phyloP scores from a whole-genome alignment of 1,284 basidiomycete genomes.

The Cystobasidium sp. region DNA sequence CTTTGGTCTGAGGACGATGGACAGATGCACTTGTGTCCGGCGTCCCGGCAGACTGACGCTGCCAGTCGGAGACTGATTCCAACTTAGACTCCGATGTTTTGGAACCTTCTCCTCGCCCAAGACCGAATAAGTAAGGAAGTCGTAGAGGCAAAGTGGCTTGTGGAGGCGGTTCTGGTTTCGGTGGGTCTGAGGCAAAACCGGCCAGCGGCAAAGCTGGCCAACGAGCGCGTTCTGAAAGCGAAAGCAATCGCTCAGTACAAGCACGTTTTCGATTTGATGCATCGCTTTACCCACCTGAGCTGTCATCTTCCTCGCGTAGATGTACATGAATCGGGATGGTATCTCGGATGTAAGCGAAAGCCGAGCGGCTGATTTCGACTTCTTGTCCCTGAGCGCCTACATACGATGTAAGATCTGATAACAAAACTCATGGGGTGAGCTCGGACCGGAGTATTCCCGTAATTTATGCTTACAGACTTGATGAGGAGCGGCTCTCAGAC shows the following conservation, averaged over 20 bases:
- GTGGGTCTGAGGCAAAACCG: neutral
- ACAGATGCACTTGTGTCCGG: constrained; percentile 19
- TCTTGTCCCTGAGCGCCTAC: constrained; percentile 38
- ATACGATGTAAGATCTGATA: constrained; percentile 23
- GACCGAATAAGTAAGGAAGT: constrained; percentile 6
- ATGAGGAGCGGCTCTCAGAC: neutral
- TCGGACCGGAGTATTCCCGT: neutral
- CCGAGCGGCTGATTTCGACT: constrained; percentile 35
- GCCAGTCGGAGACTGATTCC: constrained; percentile 40
- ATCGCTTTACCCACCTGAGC: constrained; percentile 9
- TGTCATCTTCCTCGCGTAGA: constrained; percentile 35
- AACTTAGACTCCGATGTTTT: constrained; percentile 14
- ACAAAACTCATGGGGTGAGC: neutral
- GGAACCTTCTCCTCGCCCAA: constrained; percentile 1
- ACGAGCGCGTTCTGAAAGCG: constrained; percentile 20
- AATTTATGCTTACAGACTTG: constrained; percentile 7
- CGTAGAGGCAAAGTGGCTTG: neutral
- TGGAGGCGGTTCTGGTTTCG: neutral
- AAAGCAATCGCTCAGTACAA: neutral
- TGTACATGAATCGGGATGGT: constrained; percentile 42
- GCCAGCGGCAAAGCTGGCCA: constrained; percentile 32
- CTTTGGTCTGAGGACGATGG: constrained; percentile 3
- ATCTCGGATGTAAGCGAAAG: constrained; percentile 32
- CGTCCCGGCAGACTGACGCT: constrained; percentile 6
- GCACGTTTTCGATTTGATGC: neutral